Percentiles rank a stretch among this genome's conserved stretches.
These are phyloP conservation scores for Collybia nuda DNA, from an alignment of 768 basidiomycete species.

Conservation along the genomic window DNA sequence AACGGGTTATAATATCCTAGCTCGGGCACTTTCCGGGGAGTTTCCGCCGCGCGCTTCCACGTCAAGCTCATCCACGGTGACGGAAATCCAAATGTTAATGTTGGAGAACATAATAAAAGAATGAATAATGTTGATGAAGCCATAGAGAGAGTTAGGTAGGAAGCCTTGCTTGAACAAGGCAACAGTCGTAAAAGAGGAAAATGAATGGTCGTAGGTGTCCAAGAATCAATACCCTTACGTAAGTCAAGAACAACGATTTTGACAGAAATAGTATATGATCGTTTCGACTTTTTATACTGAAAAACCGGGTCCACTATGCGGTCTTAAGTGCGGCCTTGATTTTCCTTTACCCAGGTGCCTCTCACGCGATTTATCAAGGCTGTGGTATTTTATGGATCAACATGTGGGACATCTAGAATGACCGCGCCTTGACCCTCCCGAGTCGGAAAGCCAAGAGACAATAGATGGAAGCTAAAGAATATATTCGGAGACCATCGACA, in stretches of 20 bases:
- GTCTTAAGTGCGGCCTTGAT: no score
- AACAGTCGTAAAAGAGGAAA: background rate
- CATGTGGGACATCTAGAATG: no score
- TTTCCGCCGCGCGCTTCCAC: constrained; percentile 11
- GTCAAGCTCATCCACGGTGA: constrained; percentile 1
- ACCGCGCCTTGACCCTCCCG: no score
- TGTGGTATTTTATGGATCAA: no score
- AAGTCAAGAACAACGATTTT: background rate
- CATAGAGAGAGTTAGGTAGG: constrained; percentile 5
- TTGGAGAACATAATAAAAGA: constrained; percentile 29
- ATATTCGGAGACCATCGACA: no score
- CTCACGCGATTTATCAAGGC: no score
- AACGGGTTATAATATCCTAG: constrained; percentile 62
- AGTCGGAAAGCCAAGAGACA: no score
- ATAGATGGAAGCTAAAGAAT: no score
- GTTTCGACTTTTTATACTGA: no score
- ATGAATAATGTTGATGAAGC: constrained; percentile 20
- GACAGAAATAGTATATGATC: background rate
- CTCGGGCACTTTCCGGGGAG: constrained; percentile 40
- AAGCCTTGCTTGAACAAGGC: background rate
- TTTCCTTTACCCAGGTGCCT: no score
- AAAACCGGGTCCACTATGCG: no score
- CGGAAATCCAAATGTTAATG: constrained; percentile 14
- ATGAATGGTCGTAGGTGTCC: background rate
- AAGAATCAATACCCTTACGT: background rate